Conservation (phyloP, 1,139 yeast species). For the Taphrina pruni region DNA sequence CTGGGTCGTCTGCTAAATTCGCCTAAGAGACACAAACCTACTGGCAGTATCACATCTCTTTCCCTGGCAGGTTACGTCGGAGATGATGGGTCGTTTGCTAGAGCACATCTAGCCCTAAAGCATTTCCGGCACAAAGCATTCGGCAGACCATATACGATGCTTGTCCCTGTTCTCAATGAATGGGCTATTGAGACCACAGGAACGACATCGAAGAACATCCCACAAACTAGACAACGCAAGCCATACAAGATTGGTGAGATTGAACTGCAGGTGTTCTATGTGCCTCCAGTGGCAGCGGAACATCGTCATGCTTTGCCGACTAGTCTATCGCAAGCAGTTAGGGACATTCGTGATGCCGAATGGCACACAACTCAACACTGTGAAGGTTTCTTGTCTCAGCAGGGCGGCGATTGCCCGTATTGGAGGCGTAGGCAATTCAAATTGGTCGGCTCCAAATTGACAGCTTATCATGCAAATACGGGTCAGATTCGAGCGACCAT, state of each 20-base stretch:
- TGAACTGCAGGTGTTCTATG: conserved; percentile 40
- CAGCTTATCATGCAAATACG: conserved; percentile 70
- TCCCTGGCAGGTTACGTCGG: conserved; percentile 38
- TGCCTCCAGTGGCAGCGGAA: conserved; percentile 36
- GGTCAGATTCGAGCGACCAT: conserved; percentile 69
- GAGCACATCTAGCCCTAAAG: conserved; percentile 41
- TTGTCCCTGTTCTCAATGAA: conserved; percentile 44
- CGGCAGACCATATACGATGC: conserved; percentile 41
- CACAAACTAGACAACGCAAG: conserved; percentile 23
- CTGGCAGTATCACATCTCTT: conserved; percentile 32
- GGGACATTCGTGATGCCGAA: conserved; percentile 43
- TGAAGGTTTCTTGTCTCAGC: conserved; percentile 75
- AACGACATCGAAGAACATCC: conserved; percentile 32
- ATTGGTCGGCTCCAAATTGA: conserved; percentile 62
- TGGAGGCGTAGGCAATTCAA: conserved; percentile 73
- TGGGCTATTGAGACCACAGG: conserved; percentile 47
- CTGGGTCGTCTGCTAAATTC: conserved; percentile 38
- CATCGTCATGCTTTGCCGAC: conserved; percentile 38
- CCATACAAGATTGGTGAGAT: conserved; percentile 43
- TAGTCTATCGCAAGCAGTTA: conserved; percentile 42
- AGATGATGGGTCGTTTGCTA: conserved; percentile 41
- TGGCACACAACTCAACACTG: conserved; percentile 47
- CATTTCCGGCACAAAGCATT: conserved; percentile 38
- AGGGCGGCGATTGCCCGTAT: conserved; percentile 75
- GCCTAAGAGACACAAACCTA: conserved; percentile 36